Conservation (phyloP, 2,329 filamentous ascomycete species). For the Hymenoscyphus occultus region DNA sequence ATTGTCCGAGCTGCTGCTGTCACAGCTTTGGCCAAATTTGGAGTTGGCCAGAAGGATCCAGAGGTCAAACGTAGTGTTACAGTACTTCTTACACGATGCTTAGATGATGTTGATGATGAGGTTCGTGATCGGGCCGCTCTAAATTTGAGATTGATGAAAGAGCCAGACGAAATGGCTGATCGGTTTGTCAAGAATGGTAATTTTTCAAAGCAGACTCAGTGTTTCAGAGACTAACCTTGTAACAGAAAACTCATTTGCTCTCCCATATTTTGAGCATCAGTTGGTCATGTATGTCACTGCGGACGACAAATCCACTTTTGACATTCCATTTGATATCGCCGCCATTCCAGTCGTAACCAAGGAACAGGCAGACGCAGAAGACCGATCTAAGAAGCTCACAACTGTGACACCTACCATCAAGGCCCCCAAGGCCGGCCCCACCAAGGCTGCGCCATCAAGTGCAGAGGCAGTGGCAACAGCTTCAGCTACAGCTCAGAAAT, state of each 20-base stretch:
- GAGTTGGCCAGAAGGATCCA: slow-evolving; percentile 90
- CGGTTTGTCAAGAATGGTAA: slow-evolving; percentile 91
- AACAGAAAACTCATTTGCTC: slow-evolving; percentile 87
- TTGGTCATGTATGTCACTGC: slow-evolving; percentile 97
- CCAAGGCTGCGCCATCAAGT: slow-evolving; percentile 66
- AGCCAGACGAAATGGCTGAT: slow-evolving; percentile 74
- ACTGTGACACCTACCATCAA: slow-evolving; percentile 91
- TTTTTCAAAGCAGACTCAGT: slow-evolving; percentile 27
- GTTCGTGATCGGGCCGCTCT: slow-evolving; percentile 92
- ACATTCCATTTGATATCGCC: slow-evolving; percentile 82
- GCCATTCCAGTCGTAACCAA: slow-evolving; percentile 90
- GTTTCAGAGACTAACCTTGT: slow-evolving; percentile 31
- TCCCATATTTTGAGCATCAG: slow-evolving; percentile 94
- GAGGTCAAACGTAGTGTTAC: slow-evolving; percentile 96
- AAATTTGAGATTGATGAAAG: slow-evolving; percentile 87
- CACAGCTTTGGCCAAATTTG: slow-evolving; percentile 94
- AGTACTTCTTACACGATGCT: slow-evolving; percentile 85
- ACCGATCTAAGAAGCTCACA: slow-evolving; percentile 95
- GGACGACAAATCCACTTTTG: slow-evolving; percentile 81
- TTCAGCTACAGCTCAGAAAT: slow-evolving; percentile 79
- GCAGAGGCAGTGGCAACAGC: slow-evolving; percentile 75
- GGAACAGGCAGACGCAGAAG: slow-evolving; percentile 93
- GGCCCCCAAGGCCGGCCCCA: slow-evolving; percentile 76
- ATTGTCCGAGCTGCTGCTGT: slow-evolving; percentile 94
- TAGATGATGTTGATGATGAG: slow-evolving; percentile 97